Evolutionary conservation across 148 eudicot genomes (phyloP).

Genomic region (Pharnaceum exiguum): DNA sequence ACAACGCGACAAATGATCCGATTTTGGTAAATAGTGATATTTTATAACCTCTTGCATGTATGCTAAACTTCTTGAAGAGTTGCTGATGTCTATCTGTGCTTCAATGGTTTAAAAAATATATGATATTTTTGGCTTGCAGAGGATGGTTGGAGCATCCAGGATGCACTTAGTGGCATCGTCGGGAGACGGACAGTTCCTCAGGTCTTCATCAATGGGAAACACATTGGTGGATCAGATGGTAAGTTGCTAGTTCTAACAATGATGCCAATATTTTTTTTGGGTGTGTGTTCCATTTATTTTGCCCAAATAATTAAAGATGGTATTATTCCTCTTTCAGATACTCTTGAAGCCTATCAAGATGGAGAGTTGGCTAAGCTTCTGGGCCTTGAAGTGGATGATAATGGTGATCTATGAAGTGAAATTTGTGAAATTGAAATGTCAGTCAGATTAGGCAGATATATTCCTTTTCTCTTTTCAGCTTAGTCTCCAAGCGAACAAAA

Average conservation of each 20-base stretch:
- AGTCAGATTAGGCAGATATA: too few species aligned
- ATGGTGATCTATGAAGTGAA: conserved; percentile 27
- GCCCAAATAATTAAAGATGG: not conserved
- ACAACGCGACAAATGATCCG: too few species aligned
- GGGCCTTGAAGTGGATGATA: conserved; percentile 39
- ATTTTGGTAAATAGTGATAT: too few species aligned
- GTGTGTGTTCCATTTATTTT: not conserved
- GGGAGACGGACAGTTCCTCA: conserved; percentile 96
- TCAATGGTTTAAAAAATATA: too few species aligned
- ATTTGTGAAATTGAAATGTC: not conserved
- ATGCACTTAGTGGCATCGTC: conserved; percentile 60
- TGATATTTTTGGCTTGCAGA: conserved; percentile 40
- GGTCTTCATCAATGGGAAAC: conserved; percentile 90
- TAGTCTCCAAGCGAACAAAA: too few species aligned
- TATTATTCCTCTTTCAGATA: conserved; percentile 35
- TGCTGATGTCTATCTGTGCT: too few species aligned
- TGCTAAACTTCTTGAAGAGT: too few species aligned
- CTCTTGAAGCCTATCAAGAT: conserved; percentile 58
- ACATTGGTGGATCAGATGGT: conserved; percentile 99
- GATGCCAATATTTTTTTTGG: not conserved
- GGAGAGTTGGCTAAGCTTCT: conserved; percentile 73
- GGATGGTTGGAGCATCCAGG: conserved; percentile 77
- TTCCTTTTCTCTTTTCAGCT: too few species aligned
- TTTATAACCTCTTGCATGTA: too few species aligned
- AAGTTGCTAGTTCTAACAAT: conserved; percentile 10